Percentiles rank a stretch among this genome's conserved stretches.
phyloP scores from a whole-genome alignment of 129 eudicot genomes.

The Chrysanthemum seticuspe region DNA sequence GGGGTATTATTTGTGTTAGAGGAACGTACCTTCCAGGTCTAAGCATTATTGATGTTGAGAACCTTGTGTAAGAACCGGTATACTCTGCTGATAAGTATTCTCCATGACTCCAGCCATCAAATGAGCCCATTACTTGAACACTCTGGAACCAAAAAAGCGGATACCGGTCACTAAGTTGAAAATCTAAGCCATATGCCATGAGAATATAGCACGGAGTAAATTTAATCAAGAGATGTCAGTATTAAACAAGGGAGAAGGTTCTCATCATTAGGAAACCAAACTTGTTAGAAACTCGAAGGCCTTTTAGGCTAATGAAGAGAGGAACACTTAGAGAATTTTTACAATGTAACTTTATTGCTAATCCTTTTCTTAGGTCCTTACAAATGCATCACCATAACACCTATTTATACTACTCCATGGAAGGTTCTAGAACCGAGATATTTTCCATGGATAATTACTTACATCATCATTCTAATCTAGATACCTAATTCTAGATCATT shows the following conservation, averaged over 20 bases:
- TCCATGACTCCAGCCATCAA: conserved; percentile 95
- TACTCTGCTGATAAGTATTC: conserved; percentile 88
- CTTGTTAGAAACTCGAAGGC: too few species aligned
- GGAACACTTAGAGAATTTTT: too few species aligned
- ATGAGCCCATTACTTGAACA: conserved; percentile 96
- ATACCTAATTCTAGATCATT: too few species aligned
- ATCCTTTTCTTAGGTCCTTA: too few species aligned
- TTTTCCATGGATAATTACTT: too few species aligned
- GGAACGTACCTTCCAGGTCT: conserved; percentile 85
- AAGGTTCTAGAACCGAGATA: too few species aligned
- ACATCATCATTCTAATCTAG: too few species aligned
- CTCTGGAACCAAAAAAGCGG: conserved; percentile 45
- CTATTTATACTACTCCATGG: too few species aligned
- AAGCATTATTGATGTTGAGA: conserved; percentile 75
- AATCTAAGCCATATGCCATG: neutral
- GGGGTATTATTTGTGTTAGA: neutral
- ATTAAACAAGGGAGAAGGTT: neutral
- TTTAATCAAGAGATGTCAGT: neutral
- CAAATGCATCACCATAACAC: too few species aligned
- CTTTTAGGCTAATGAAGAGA: too few species aligned
- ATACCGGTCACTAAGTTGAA: neutral
- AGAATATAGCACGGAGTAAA: too few species aligned
- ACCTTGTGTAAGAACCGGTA: conserved; percentile 64
- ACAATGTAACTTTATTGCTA: too few species aligned
- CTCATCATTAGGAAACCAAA: neutral